Evolutionary conservation across 2,329 filamentous ascomycete species (phyloP), one percentile per base, ranked within the genome.

Genomic region (Penicillium psychrosexuale): DNA sequence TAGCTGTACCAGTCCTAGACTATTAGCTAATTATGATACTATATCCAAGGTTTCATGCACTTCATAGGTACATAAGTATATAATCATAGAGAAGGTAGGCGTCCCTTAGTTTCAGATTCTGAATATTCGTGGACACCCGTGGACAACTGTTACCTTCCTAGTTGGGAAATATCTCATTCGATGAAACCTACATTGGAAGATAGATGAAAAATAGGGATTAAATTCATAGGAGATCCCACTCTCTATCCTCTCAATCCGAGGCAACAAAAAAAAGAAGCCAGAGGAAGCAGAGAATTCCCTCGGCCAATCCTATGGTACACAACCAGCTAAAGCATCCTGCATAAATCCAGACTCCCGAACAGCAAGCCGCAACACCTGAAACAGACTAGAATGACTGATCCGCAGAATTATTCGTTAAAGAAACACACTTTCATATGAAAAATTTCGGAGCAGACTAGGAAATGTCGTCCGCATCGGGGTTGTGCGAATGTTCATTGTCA

Each of bases 401-500:
- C 33, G 22, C 38, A 37, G 24, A 50, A 47, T 49, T 37, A 53
- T 55, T 52, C 48, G 45, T 59, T 47, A 58, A 56, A 38, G 53
- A 48, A 38, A 57, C 39, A 56, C 57, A 56, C 57, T 54, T 55
- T 58, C 47, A 53, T 11, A 54, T 53, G 34, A 39, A 34, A 53
- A 30, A 44, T 19, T 30, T 38, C 15, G 36, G 15, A n/a, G 28
- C 22, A 38, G n/a, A 39, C 58, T 61, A 75, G 30, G 72, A 67
- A 62, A 76, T 75, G 19, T 76, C 73, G 46, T 75, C 73, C 5
- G 68, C 66, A 43, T 76, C 72, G 38, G 68, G 72, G 54, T 73
- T 66, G 56, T 75, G 69, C n/a, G 64, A 70, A 57, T 72, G 66
- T 53, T 77, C 73, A 55, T 75, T 74, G 58, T 81, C 78, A 44